Base-by-base conservation (phyloP, 2,329 filamentous ascomycete species). In the Trichoderma pleuroti region DNA sequence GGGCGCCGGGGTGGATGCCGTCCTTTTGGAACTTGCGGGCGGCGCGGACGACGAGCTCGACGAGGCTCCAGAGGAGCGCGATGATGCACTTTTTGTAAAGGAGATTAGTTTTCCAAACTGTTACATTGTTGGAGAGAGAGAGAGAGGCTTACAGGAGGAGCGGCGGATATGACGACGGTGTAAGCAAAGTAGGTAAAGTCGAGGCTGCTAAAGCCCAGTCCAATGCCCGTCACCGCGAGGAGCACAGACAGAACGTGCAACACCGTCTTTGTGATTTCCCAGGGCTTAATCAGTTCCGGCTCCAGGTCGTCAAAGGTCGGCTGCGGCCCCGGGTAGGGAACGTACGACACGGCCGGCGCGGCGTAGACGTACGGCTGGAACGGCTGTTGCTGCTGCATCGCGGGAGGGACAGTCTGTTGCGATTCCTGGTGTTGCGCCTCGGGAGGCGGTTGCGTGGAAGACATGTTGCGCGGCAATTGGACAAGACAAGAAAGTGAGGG, bases 1-100 rank as follows among this genome's bases (percentile, higher is more conserved):
- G 82, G 24, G 80, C 81, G 34, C 82, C 83, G 1, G 84, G 82
- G 62, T 83, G 82, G 26, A 84, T 81, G 54, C 81, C 80, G 6
- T 72, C 72, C n/a, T 78, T 74, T 42, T 42, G 39, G 65, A 75
- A 76, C 6, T 75, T 77, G 60, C 80, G 80, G 21, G 76, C 68
- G 39, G 72, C 76, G 30, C 81, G 77, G 28, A 77, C 80, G 68
- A 84, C 73, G 62, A 83, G 73, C 52, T 85, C 83, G 54, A 79
- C 73, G 1, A 76, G 46, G 34, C 79, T 79, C 80, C 83, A 84
- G 62, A 82, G 2, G 10, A 83, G 46, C 12, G 81, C 78, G 2
- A 79, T 39, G 32, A 76, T 73, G 32, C 81, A 80, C 83, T 84
- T 21, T 3, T 64, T n/a, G 12, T n/a, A 8, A 36, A 5, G 26